These are phyloP conservation scores for Cryptococcus sp. DNA, from an alignment of 1,284 basidiomycete species.

Conservation along the genomic window DNA sequence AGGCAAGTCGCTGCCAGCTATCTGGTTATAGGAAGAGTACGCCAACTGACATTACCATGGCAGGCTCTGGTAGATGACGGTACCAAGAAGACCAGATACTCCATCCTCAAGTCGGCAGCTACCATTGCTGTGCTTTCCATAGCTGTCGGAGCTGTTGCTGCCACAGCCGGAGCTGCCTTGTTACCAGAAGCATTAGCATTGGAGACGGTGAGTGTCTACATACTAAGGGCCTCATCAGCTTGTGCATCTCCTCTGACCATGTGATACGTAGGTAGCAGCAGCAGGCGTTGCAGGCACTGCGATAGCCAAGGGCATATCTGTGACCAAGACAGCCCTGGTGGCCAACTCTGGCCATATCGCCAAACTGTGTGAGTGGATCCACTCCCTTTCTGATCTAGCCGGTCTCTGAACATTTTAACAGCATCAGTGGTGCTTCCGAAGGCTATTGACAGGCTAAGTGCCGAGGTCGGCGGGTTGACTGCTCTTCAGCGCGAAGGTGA, in stretches of 20 bases:
- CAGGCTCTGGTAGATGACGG: constrained; percentile 38
- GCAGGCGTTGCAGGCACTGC: constrained; percentile 21
- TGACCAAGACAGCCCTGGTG: constrained; percentile 34
- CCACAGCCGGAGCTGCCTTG: constrained; percentile 39
- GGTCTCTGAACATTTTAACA: constrained; percentile 3
- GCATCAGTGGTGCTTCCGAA: constrained; percentile 37
- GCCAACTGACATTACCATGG: not conserved
- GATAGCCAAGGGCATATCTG: constrained; percentile 30
- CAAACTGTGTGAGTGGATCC: constrained; percentile 29
- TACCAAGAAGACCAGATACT: constrained; percentile 35
- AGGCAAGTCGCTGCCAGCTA: constrained; percentile 18
- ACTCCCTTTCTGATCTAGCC: not conserved
- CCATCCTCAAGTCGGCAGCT: constrained; percentile 41
- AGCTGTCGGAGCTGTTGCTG: constrained; percentile 37
- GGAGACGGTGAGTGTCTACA: constrained; percentile 21
- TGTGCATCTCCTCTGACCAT: not conserved
- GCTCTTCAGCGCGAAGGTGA: constrained; percentile 41
- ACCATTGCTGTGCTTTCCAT: constrained; percentile 42
- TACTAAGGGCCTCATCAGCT: not conserved
- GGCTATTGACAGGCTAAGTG: constrained; percentile 35
- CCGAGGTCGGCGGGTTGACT: constrained; percentile 35
- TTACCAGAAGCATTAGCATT: constrained; percentile 31
- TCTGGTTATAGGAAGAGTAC: not conserved
- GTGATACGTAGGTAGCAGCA: constrained; percentile 9
- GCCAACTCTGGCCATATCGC: constrained; percentile 34